Base-by-base conservation (phyloP, 1,284 basidiomycete genomes). In the Gastroboletus turbinatus region DNA sequence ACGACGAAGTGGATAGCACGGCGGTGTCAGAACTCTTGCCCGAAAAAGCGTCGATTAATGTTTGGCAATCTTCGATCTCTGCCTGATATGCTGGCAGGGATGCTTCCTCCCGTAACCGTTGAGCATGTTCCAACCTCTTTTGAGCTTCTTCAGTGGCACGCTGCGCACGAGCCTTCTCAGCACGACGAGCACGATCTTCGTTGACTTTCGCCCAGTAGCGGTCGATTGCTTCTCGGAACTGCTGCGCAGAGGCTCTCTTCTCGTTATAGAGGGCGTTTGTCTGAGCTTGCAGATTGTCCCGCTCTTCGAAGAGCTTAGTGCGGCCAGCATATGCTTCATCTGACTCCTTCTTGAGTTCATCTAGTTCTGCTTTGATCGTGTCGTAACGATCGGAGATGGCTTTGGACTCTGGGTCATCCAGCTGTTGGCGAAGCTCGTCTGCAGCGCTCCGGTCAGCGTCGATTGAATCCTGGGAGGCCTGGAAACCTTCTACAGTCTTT, bases 51-150 rank as follows among this genome's bases (percentile, higher is more conserved):
- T 94, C 91, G 72, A 99, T 92, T 60, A 97, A 84, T 8, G 91
- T 96, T 68, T 94, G 89, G 76, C 95, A 98, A 74, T 99, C 97
- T 76, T 99, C 95, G 66, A 99, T 96, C 74, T 98, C 87, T 57
- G 87, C 82, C 67, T 94, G 91, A 79, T 87, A 99, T 0, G 97
- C 97, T 39, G 97, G 96, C 40, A 83, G 68, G 55, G 89, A 85
- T 32, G 97, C 97, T 67, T 98, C 95, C 63, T 99, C 97, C 55
- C 92, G 87, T 56, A 99, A 70, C 45, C 86, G 86, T 61, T 87
- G 82, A 43, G 89, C 92, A 57, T 88, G 79, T 70, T 94, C 94
- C 70, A 88, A 81, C 69, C 88, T 89, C 77, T 94, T 94, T 58
- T 84, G 82, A 27, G 87, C 82, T 67, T 98, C 96, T 67, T 93